phyloP scores from a whole-genome alignment of 106 monocot species.

The Apostasia ramifera region DNA sequence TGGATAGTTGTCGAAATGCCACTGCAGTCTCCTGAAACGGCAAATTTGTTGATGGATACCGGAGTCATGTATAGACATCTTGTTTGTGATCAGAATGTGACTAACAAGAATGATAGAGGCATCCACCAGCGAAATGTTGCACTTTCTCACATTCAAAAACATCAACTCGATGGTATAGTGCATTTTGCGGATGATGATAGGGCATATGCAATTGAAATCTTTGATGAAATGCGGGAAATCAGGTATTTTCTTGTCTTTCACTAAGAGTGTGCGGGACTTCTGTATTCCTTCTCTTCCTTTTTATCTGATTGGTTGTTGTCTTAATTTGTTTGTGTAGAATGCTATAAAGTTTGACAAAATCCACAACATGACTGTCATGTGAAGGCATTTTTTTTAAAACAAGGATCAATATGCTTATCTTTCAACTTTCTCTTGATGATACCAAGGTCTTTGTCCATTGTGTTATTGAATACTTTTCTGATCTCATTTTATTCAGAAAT shows the following conservation, averaged over 20 bases:
- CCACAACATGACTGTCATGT: no score
- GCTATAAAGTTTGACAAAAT: no score
- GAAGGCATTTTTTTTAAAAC: no score
- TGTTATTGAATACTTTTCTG: background rate
- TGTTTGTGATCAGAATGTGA: constrained; percentile 41
- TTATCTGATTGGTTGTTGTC: background rate
- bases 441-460: background rate
- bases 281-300: background rate
- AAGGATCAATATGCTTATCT: no score
- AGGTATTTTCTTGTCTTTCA: constrained; percentile 29
- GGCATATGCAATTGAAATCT: constrained; percentile 49
- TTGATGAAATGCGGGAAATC: constrained; percentile 67
- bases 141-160: constrained; percentile 66
- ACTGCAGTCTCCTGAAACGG: constrained; percentile 50
- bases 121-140: constrained; percentile 62
- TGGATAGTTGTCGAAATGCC: constrained; percentile 77
- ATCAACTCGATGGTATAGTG: constrained; percentile 76
- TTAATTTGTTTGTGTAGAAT: no score
- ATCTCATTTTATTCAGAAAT: no score
- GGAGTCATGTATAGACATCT: constrained; percentile 83
- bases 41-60: constrained; percentile 43
- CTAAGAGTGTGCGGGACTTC: no score
- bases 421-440: background rate
- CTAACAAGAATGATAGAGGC: constrained; percentile 22
- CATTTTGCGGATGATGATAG: constrained; percentile 71